Evolutionary conservation across 2,329 filamentous ascomycete species (phyloP).

Genomic region (Knufia fluminis): DNA sequence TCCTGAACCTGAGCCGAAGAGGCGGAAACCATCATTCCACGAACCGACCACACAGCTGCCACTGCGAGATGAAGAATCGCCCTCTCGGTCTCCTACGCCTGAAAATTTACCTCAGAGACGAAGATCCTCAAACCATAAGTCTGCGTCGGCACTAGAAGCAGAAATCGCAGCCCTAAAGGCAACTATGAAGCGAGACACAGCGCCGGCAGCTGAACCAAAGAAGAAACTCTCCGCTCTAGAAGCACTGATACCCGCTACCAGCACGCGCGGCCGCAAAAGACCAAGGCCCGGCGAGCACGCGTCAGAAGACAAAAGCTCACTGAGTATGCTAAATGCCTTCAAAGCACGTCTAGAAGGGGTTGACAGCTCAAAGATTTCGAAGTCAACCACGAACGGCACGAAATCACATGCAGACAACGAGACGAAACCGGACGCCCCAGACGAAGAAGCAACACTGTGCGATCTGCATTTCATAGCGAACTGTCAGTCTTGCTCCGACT

Average conservation of each 20-base stretch:
- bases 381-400: constrained; percentile 4
- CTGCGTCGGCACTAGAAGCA: constrained; percentile 27
- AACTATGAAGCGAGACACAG: constrained; percentile 38
- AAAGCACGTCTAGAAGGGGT: constrained; percentile 59
- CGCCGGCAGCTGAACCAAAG: constrained; percentile 24
- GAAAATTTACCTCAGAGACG: constrained; percentile 24
- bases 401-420: constrained; percentile 10
- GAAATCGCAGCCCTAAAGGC: constrained; percentile 38
- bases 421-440: constrained; percentile 23
- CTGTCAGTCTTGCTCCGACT: constrained; percentile 82
- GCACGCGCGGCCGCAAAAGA: constrained; percentile 38
- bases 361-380: constrained; percentile 22
- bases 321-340: constrained; percentile 71
- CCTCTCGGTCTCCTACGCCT: constrained; percentile 24
- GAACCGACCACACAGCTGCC: constrained; percentile 38
- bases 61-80: constrained; percentile 35
- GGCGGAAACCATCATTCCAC: constrained; percentile 30
- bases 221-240: constrained; percentile 39
- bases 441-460: constrained; percentile 67
- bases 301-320: constrained; percentile 50
- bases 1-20: constrained; percentile 22
- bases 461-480: constrained; percentile 94
- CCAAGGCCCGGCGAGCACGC: constrained; percentile 30
- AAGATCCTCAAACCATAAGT: constrained; percentile 29
- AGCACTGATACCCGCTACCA: constrained; percentile 39